Evolutionary conservation across 306 rosid genomes (phyloP), one percentile per base, ranked within the genome.

Genomic region (Corylus avellana): DNA sequence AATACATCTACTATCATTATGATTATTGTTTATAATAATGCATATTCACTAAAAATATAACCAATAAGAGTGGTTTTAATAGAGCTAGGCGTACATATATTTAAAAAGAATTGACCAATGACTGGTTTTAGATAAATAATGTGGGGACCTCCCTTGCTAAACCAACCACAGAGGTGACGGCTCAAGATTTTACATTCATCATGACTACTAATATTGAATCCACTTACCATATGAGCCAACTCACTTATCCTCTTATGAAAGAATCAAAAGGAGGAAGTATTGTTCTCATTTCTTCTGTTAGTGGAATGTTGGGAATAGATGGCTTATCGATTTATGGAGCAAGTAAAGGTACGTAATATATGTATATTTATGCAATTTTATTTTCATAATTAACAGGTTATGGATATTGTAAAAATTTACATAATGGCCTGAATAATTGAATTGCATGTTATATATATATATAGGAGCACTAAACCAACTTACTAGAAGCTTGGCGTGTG

Each of bases 101-200:
- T 22, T 22, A 22, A 22, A 22, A 22, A 22, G 25, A 22, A 22
- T 22, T 22, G 25, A 22, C 25, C 25, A 22, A 22, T 22, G 25
- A 22, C 12, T 48, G 7, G 10, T 32, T 1, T 29, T 44, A 87
- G 92, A 62, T 89, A 78, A 89, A 89, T 76, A 89, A 89, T n/a
- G 89, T 80, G 0, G 87, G 80, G 42, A 78, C 48, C 29, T 0
- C 0, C 1, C 7, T 6, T 3, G 0, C 4, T 0, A 89, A 78
- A 64, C 17, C 78, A 39, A 57, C 78, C 22, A 8, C 11, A 27
- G 86, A 85, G 27, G 53, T 51, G 53, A 83, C 82, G 9, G 75
- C 67, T 7, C 83, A 87, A 37, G 88, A 71, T 48, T 53, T 74
- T 7, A 18, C 77, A 9, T 27, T 37, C 37, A 18, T 56, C 16